Evolutionary conservation across 2,329 filamentous ascomycete genomes (phyloP).

Genomic region (Didymella pinodella): DNA sequence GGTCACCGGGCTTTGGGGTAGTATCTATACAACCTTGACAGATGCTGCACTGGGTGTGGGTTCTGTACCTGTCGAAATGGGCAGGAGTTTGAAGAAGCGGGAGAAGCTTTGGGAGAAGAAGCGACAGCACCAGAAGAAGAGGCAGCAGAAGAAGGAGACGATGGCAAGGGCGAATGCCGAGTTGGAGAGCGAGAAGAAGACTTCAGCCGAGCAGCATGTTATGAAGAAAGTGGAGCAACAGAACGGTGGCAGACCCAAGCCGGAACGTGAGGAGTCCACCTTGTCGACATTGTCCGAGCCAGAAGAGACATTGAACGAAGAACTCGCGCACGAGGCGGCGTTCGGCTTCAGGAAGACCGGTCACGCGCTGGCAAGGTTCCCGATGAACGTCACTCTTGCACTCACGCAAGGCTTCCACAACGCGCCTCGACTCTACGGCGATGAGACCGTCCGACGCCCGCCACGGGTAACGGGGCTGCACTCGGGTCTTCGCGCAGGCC

Average conservation of each 20-base stretch:
- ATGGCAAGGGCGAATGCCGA: conserved; percentile 31
- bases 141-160: conserved; percentile 38
- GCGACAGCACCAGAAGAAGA: conserved; percentile 45
- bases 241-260: conserved; percentile 26
- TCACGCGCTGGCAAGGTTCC: conserved; percentile 62
- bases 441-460: conserved; percentile 71
- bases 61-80: conserved; percentile 68
- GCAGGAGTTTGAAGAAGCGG: conserved; percentile 64
- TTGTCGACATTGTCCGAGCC: conserved; percentile 46
- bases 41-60: conserved; percentile 70
- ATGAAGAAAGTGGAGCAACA: conserved; percentile 22
- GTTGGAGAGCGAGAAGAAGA: conserved; percentile 1
- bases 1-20: conserved; percentile 70
- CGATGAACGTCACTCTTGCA: conserved; percentile 68
- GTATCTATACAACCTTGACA: conserved; percentile 65
- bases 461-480: conserved; percentile 70
- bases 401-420: conserved; percentile 76
- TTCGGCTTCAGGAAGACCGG: conserved; percentile 62
- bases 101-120: conserved; percentile 61
- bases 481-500: conserved; percentile 67
- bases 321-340: conserved; percentile 59
- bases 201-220: conserved; percentile 22
- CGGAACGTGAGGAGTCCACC: conserved; percentile 34
- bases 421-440: conserved; percentile 73
- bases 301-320: conserved; percentile 43